These are phyloP conservation scores for Tephrocybe rancida DNA, from an alignment of 768 basidiomycete species.

Conservation along the genomic window DNA sequence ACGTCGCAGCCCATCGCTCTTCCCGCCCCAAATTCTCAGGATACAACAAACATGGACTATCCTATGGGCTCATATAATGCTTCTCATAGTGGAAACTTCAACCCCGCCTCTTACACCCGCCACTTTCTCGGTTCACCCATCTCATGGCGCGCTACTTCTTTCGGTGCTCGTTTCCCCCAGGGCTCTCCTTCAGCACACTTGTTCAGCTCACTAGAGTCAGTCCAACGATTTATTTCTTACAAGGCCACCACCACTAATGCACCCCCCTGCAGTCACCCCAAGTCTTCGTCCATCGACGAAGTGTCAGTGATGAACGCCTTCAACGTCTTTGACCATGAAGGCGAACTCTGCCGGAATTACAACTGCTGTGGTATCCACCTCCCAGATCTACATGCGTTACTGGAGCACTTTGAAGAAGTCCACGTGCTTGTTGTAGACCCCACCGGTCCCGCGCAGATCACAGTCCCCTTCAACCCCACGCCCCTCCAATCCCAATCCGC, in stretches of 20 bases:
- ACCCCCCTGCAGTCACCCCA: slow-evolving; percentile 27
- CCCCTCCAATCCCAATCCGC: no score
- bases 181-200: slow-evolving; percentile 66
- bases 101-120: slow-evolving; percentile 66
- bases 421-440: slow-evolving; percentile 77
- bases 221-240: slow-evolving; percentile 16
- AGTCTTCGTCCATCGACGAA: slow-evolving; percentile 56
- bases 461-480: slow-evolving; percentile 49
- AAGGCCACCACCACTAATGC: neutral
- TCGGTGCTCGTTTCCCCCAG: slow-evolving; percentile 62
- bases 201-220: slow-evolving; percentile 68
- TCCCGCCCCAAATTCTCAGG: slow-evolving; percentile 28
- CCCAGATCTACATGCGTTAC: slow-evolving; percentile 75
- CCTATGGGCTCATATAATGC: slow-evolving; percentile 53
- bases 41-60: slow-evolving; percentile 25
- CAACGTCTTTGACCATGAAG: slow-evolving; percentile 66
- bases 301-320: slow-evolving; percentile 67
- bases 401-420: slow-evolving; percentile 91
- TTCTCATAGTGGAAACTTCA: slow-evolving; percentile 52
- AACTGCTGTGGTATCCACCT: slow-evolving; percentile 83
- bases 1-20: slow-evolving; percentile 51
- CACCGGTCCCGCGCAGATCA: slow-evolving; percentile 37
- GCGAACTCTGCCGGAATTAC: slow-evolving; percentile 85
- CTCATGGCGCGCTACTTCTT: slow-evolving; percentile 71
- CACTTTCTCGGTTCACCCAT: slow-evolving; percentile 74